phyloP scores from a whole-genome alignment of 1,139 yeast genomes.

The Casaregolazyma lundiana region DNA sequence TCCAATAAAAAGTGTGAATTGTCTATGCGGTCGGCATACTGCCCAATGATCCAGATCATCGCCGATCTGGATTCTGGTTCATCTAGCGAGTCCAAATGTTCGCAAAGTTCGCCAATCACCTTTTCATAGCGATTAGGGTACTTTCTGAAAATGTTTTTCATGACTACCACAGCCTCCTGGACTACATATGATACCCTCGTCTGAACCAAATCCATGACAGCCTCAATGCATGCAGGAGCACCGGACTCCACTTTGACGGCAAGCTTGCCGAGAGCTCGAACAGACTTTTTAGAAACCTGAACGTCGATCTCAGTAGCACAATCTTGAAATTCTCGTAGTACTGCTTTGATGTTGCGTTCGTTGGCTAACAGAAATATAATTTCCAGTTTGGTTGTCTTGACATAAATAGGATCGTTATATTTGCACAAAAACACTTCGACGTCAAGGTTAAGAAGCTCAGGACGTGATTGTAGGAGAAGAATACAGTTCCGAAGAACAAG shows the following conservation, averaged over 20 bases:
- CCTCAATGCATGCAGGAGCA: constrained; percentile 60
- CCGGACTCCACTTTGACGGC: constrained; percentile 67
- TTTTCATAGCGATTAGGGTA: constrained; percentile 56
- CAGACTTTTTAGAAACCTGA: constrained; percentile 80
- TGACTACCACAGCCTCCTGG: constrained; percentile 74
- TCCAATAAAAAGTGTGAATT: constrained; percentile 46
- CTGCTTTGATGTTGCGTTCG: constrained; percentile 54
- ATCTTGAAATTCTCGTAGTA: constrained; percentile 72
- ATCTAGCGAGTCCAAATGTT: constrained; percentile 45
- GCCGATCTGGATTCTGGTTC: constrained; percentile 81
- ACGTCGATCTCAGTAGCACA: constrained; percentile 84
- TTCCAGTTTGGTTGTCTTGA: constrained; percentile 87
- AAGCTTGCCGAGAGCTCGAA: constrained; percentile 83
- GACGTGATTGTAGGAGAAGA: constrained; percentile 62
- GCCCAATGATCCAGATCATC: constrained; percentile 80
- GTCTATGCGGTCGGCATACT: constrained; percentile 52
- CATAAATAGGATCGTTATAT: constrained; percentile 80
- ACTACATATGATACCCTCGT: constrained; percentile 70
- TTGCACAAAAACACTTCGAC: constrained; percentile 77
- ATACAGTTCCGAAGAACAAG: constrained; percentile 77
- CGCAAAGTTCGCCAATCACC: constrained; percentile 41
- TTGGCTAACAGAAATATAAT: constrained; percentile 76
- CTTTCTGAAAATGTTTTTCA: constrained; percentile 70
- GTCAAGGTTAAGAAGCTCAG: constrained; percentile 58
- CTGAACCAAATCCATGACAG: constrained; percentile 54